These are phyloP conservation scores for Synchytrium microbalum DNA, from an alignment of 371 early-diverging fungal species.

Conservation along the genomic window DNA sequence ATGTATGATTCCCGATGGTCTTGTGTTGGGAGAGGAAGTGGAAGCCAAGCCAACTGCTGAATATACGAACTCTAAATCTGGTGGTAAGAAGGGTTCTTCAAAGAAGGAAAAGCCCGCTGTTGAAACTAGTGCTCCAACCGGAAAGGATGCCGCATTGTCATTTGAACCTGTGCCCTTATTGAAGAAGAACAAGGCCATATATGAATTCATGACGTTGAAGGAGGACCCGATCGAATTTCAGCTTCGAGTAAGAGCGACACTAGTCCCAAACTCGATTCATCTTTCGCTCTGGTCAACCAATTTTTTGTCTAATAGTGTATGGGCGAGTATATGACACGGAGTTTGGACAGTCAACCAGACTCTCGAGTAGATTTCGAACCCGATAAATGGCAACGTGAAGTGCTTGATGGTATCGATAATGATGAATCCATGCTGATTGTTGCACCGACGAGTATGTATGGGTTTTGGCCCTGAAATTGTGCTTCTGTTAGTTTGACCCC, in stretches of 20 bases:
- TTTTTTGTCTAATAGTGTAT: not conserved
- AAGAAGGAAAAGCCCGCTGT: not conserved
- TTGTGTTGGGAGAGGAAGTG: not conserved
- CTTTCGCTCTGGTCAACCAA: not conserved
- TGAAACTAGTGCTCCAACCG: not conserved
- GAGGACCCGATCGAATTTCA: not conserved
- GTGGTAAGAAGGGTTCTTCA: not conserved
- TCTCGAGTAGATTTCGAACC: constrained; percentile 46
- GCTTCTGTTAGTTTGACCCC: not conserved
- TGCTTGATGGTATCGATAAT: constrained; percentile 45
- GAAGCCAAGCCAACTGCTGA: not conserved
- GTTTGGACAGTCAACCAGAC: constrained; percentile 33
- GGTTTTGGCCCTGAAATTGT: not conserved
- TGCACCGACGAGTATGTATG: constrained; percentile 41
- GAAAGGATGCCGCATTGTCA: not conserved
- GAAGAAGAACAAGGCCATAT: not conserved
- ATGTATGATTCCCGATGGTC: not conserved
- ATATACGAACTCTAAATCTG: not conserved
- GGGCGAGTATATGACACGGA: constrained; percentile 3
- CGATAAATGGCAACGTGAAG: constrained; percentile 48
- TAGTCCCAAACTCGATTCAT: too few species aligned
- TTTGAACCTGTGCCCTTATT: not conserved
- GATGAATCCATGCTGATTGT: constrained; percentile 41
- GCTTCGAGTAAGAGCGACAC: not conserved
- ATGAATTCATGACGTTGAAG: not conserved